Evolutionary conservation across 2,329 filamentous ascomycete genomes (phyloP).

Genomic region (Penicillium sp.): DNA sequence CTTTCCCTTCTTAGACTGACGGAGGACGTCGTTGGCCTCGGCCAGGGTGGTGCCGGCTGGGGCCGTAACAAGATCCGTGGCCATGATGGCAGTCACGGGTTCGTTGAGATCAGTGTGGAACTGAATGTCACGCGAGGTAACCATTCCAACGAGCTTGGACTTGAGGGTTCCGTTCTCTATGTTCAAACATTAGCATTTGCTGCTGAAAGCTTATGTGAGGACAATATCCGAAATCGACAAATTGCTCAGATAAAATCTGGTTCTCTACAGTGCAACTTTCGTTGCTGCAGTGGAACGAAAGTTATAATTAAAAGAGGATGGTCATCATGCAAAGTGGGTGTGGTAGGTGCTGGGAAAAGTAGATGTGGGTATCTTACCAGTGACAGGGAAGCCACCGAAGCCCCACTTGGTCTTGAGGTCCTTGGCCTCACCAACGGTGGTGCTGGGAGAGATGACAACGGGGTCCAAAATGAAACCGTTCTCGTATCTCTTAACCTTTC

Average conservation of each 20-base stretch:
- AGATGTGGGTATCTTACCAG: constrained; percentile 66
- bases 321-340: constrained; percentile 64
- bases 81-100: constrained; percentile 87
- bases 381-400: constrained; percentile 97
- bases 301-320: constrained; percentile 72
- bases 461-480: constrained; percentile 98
- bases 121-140: constrained; percentile 97
- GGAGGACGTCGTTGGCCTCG: constrained; percentile 90
- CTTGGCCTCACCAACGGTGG: constrained; percentile 87
- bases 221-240: constrained; percentile 11
- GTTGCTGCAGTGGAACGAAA: constrained; percentile 99
- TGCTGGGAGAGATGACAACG: constrained; percentile 81
- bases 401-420: constrained; percentile 96
- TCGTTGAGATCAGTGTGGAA: constrained; percentile 77
- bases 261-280: constrained; percentile 81
- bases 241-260: constrained; percentile 52
- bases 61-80: constrained; percentile 88
- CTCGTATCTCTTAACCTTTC: constrained; percentile 98
- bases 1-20: constrained; percentile 97
- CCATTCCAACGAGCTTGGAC: constrained; percentile 94
- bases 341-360: constrained; percentile 8
- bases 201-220: constrained; percentile 7
- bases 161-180: constrained; percentile 87
- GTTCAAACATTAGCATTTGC: constrained; percentile 22
- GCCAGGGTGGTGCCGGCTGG: constrained; percentile 75